Evolutionary conservation across 805 yeast species (phyloP), one percentile per base, ranked within the genome.

Genomic region (Jamesozyma lodderae): DNA sequence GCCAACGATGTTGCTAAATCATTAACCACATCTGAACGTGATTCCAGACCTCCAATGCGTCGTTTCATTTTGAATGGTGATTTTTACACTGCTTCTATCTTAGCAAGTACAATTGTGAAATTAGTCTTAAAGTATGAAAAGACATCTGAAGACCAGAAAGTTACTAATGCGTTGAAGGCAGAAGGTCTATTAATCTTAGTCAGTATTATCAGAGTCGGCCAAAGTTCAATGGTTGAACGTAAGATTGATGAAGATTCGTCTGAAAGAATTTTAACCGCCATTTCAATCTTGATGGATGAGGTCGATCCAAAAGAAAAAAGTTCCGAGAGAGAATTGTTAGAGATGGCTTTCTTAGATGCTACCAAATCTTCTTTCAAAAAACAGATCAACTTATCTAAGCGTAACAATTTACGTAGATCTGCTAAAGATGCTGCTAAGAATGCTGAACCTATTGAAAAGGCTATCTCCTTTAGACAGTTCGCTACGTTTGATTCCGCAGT

Each of bases 141-240:
- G 46, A 60, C 74, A 27, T 65, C 80, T 2, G 62, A 68, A 7
- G 72, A 77, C 42, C 64, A 64, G n/a, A 67, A 76, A 26, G 66
- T 76, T 41, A 59, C 79, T 46, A 90, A 92, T 61, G 94, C 94
- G 11, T 71, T 86, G 54, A 84, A 81, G 52, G 97, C 97, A 17
- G 98, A 92, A 66, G 96, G 96, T 13, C 71, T 90, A 68, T 73
- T 92, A 52, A 81, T 86, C 43, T 73, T 94, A 78, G 95, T 94
- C 38, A 85, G 96, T 25, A 80, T 90, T 36, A 68, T 92, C 43
- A 76, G 98, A 57, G 90, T 77, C 29, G 95, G 95, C 35, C 83
- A 85, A 49, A 74, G 92, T 10, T 61, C 72, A 14, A 67, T 71
- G 40, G 90, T 76, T 18, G 70, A 76, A 45, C 78, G 80, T 56